phyloP scores from a whole-genome alignment of 2,329 filamentous ascomycete genomes.

The Colletotrichum sp. region DNA sequence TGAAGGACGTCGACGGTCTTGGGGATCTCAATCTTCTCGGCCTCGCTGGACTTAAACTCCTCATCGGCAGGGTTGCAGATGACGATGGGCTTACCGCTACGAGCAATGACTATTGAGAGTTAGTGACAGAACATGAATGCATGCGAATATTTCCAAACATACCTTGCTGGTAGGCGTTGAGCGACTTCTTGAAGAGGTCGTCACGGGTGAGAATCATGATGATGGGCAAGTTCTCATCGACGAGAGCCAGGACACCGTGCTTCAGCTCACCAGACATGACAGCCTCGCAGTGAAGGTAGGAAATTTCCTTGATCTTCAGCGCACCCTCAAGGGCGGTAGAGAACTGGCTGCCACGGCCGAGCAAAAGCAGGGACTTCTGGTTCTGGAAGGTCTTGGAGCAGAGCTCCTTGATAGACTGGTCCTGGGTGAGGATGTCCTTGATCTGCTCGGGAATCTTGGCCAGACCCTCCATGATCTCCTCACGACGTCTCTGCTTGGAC shows the following conservation, averaged over 20 bases:
- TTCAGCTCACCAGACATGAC: slow-evolving; percentile 99
- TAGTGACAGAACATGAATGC: background rate
- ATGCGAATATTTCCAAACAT: slow-evolving; percentile 36
- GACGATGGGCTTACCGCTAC: slow-evolving; percentile 94
- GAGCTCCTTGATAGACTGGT: slow-evolving; percentile 92
- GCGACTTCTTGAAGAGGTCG: slow-evolving; percentile 96
- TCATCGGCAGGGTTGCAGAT: slow-evolving; percentile 93
- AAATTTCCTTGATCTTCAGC: slow-evolving; percentile 99
- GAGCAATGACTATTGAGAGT: slow-evolving; percentile 79
- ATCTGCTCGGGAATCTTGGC: slow-evolving; percentile 89
- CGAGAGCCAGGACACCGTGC: slow-evolving; percentile 95
- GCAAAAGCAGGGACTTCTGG: slow-evolving; percentile 92
- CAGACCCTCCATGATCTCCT: slow-evolving; percentile 96
- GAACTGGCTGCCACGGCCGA: slow-evolving; percentile 95
- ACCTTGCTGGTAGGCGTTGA: slow-evolving; percentile 99
- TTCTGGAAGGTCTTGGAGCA: slow-evolving; percentile 93
- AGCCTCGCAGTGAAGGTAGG: slow-evolving; percentile 98
- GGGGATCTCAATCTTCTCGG: slow-evolving; percentile 97
- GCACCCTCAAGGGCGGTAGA: slow-evolving; percentile 97
- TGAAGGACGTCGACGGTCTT: slow-evolving; percentile 95
- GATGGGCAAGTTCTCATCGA: slow-evolving; percentile 98
- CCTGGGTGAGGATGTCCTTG: slow-evolving; percentile 87
- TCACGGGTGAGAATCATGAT: slow-evolving; percentile 99
- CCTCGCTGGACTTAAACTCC: slow-evolving; percentile 87
- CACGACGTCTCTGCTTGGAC: slow-evolving; percentile 88